Conservation (phyloP, 768 basidiomycete genomes). For the Pleurotus giganteus region DNA sequence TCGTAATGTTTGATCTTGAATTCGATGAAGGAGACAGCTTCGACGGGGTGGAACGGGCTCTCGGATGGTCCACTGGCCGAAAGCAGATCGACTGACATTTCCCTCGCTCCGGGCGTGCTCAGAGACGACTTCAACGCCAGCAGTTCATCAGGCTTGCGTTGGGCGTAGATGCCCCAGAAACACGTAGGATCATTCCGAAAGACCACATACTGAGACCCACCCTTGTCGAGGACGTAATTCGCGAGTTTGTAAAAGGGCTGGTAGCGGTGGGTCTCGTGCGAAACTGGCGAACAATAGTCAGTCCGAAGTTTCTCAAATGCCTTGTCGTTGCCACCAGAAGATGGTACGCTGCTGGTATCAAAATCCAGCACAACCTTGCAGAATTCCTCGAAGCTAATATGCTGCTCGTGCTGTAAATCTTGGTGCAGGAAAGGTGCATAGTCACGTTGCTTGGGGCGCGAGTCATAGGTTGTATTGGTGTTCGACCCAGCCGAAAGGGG, state of each 20-base stretch:
- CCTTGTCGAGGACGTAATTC: background rate
- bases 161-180: background rate
- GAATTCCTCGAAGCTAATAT: constrained; percentile 1
- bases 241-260: background rate
- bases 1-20: constrained; percentile 4
- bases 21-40: constrained; percentile 5
- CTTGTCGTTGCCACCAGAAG: background rate
- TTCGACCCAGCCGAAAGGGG: background rate
- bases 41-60: constrained; percentile 1
- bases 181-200: constrained; percentile 8
- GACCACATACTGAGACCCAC: background rate
- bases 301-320: background rate
- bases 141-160: constrained; percentile 7
- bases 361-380: background rate
- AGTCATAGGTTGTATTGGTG: background rate
- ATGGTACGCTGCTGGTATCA: background rate
- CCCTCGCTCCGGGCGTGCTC: background rate
- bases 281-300: background rate
- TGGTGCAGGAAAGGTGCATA: constrained; percentile 3
- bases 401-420: constrained; percentile 3
- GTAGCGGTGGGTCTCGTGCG: background rate
- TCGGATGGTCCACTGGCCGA: constrained; percentile 2
- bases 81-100: background rate
- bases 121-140: background rate
- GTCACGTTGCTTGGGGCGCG: background rate